These are phyloP conservation scores for Trichoderma reesei DNA, from an alignment of 495 filamentous ascomycete species.

Conservation along the genomic window DNA sequence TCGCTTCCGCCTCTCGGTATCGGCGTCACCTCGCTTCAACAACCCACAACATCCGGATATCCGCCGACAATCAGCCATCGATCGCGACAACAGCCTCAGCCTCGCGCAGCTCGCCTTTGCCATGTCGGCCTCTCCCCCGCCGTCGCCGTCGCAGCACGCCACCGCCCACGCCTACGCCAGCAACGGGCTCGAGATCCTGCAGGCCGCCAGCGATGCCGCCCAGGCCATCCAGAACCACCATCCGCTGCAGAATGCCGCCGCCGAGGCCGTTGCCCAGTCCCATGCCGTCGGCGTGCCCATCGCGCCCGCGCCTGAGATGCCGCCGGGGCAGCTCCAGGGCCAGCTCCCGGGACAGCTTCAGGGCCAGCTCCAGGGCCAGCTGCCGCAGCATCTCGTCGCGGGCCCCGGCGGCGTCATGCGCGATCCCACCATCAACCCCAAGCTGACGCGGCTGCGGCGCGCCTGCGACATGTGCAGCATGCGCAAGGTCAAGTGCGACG, in stretches of 20 bases:
- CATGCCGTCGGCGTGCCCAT: slow-evolving; percentile 6
- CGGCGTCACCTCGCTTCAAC: slow-evolving; percentile 8
- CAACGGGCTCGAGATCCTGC: slow-evolving; percentile 12
- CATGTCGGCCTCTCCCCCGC: slow-evolving; percentile 8
- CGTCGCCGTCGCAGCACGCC: slow-evolving; percentile 2
- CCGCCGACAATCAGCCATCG: slow-evolving; percentile 9
- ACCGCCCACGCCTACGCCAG: slow-evolving; percentile 13
- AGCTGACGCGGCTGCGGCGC: slow-evolving; percentile 54
- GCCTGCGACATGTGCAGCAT: slow-evolving; percentile 80
- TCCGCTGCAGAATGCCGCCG: slow-evolving; percentile 17
- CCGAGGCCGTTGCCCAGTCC: slow-evolving; percentile 5
- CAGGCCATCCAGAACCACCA: slow-evolving; percentile 10
- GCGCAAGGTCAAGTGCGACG: slow-evolving; percentile 87
- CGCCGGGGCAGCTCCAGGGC: neutral
- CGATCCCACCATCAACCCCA: slow-evolving; percentile 16
- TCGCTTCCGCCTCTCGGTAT: slow-evolving; percentile 4
- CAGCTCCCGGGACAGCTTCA: neutral
- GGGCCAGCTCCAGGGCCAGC: slow-evolving; percentile 7
- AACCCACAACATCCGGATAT: slow-evolving; percentile 6
- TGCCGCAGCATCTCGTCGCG: neutral
- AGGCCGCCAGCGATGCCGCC: slow-evolving; percentile 12
- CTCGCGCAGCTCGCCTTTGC: neutral
- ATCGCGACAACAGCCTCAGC: neutral
- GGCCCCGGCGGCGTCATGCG: neutral
- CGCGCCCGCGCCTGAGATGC: neutral